These are phyloP conservation scores for Xerocomellus dryophilus DNA, from an alignment of 768 basidiomycete species.

Conservation along the genomic window DNA sequence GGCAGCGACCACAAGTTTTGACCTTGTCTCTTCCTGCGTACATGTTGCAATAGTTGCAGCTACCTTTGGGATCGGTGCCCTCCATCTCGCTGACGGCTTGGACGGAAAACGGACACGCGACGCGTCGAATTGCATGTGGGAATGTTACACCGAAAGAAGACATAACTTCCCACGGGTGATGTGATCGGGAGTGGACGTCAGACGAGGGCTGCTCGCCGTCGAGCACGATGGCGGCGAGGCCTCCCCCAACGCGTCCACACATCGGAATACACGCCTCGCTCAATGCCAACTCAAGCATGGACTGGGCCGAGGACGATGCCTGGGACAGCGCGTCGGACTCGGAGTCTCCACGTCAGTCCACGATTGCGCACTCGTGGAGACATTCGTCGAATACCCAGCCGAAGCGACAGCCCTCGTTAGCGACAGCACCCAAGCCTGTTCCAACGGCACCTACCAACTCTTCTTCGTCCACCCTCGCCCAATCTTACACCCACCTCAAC, in stretches of 20 bases:
- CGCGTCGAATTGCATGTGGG: not conserved
- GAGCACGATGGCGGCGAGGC: constrained; percentile 48
- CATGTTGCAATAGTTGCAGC: constrained; percentile 23
- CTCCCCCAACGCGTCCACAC: constrained; percentile 73
- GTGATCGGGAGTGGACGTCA: not conserved
- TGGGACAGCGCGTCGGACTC: constrained; percentile 85
- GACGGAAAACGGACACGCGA: not conserved
- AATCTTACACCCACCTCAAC: constrained; percentile 78
- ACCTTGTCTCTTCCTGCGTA: constrained; percentile 25
- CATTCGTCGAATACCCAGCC: constrained; percentile 25
- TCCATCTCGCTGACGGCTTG: not conserved
- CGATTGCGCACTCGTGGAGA: constrained; percentile 46
- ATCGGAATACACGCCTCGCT: constrained; percentile 54
- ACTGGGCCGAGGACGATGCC: constrained; percentile 84
- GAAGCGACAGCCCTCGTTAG: constrained; percentile 29
- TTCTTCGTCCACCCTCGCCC: constrained; percentile 67
- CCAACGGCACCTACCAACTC: constrained; percentile 46
- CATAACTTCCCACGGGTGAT: constrained; percentile 7
- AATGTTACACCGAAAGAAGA: not conserved
- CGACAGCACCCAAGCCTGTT: constrained; percentile 53
- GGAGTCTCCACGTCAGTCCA: constrained; percentile 61
- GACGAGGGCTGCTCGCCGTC: constrained; percentile 15
- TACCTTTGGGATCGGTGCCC: constrained; percentile 21
- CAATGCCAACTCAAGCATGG: constrained; percentile 46
- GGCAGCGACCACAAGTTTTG: constrained; percentile 24